These are phyloP conservation scores for Penicillium egyptiacum DNA, from an alignment of 495 filamentous ascomycete species.

Conservation along the genomic window DNA sequence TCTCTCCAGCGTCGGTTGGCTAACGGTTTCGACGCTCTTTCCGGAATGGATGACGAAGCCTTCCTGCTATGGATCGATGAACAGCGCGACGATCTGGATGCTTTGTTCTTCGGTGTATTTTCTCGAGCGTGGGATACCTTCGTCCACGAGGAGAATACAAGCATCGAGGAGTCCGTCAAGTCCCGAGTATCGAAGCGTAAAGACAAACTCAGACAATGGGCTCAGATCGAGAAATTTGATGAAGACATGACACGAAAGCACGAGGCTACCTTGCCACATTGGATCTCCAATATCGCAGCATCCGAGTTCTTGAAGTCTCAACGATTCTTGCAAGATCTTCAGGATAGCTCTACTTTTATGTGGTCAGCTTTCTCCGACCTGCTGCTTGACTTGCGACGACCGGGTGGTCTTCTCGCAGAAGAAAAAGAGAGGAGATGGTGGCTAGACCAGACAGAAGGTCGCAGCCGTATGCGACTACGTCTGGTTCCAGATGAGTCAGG, in stretches of 20 bases:
- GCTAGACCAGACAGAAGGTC: constrained; percentile 90
- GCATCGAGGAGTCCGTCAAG: constrained; percentile 69
- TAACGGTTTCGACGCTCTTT: constrained; percentile 77
- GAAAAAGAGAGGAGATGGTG: constrained; percentile 72
- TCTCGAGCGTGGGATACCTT: constrained; percentile 84
- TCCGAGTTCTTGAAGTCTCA: constrained; percentile 92
- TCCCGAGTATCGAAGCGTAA: constrained; percentile 68
- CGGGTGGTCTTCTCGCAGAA: constrained; percentile 75
- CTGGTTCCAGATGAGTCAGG: constrained; percentile 72
- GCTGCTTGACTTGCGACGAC: constrained; percentile 68
- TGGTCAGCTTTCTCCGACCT: constrained; percentile 70
- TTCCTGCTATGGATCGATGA: constrained; percentile 89
- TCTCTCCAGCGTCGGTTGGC: constrained; percentile 70
- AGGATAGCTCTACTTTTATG: constrained; percentile 78
- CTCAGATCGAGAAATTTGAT: constrained; percentile 58
- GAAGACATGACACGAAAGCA: constrained; percentile 75
- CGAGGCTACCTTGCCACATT: constrained; percentile 79
- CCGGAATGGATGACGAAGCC: constrained; percentile 79
- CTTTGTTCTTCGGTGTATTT: constrained; percentile 73
- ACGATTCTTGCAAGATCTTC: constrained; percentile 81
- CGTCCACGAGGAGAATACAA: constrained; percentile 73
- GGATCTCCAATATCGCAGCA: constrained; percentile 91
- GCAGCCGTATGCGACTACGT: constrained; percentile 90
- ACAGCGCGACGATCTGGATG: constrained; percentile 75
- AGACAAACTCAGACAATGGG: constrained; percentile 80